Evolutionary conservation across 345 rosid species (phyloP).

Genomic region (Psidium guajava): DNA sequence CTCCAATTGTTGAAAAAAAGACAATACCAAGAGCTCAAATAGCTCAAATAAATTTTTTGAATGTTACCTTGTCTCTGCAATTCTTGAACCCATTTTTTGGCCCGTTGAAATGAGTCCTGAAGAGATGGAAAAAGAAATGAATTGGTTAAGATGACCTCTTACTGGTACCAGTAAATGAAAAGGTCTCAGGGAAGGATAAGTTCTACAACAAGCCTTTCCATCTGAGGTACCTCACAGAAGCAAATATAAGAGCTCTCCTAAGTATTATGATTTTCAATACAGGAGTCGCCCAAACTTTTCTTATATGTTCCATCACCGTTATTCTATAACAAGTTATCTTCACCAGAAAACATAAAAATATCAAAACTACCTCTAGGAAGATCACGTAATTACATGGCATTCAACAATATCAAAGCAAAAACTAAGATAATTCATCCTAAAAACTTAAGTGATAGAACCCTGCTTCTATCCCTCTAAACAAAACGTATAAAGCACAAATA

Average conservation of each 20-base stretch:
- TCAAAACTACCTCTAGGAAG: background rate
- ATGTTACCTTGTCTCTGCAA: constrained; percentile 55
- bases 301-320: background rate
- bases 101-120: constrained; percentile 56
- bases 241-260: background rate
- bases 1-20: background rate
- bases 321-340: background rate
- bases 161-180: background rate
- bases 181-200: background rate
- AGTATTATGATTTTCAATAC: background rate
- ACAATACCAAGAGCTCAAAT: background rate
- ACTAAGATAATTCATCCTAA: background rate
- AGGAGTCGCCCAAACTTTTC: background rate
- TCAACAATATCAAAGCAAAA: background rate
- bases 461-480: background rate
- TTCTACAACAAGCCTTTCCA: background rate
- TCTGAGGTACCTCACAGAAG: background rate
- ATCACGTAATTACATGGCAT: background rate
- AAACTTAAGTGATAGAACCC: background rate
- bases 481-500: background rate
- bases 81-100: constrained; percentile 62
- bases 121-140: background rate
- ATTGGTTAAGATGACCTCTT: background rate
- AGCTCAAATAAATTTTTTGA: background rate
- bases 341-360: background rate